These are phyloP conservation scores for Vitis hybrid DNA, from an alignment of 177 flowering plant species.

Conservation along the genomic window DNA sequence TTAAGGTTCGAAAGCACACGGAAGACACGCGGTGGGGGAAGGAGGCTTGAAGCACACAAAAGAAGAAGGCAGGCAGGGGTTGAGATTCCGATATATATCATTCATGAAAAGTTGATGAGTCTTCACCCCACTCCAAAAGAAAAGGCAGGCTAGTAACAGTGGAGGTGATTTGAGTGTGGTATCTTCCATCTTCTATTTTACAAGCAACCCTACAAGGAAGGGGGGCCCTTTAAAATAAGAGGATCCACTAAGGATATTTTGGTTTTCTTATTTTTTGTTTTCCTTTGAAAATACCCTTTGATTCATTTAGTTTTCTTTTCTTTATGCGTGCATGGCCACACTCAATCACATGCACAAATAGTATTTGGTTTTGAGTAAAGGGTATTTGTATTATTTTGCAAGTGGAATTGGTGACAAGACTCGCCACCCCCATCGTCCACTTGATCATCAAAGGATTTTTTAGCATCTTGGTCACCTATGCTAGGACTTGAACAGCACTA, in stretches of 20 bases:
- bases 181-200: conserved; percentile 17
- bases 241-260: conserved; percentile 26
- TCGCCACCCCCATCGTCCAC: background rate
- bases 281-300: conserved; percentile 12
- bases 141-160: conserved; percentile 6
- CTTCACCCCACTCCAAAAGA: background rate
- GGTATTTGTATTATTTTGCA: background rate
- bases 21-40: conserved; percentile 19
- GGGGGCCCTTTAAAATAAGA: conserved; percentile 1
- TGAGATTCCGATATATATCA: conserved; percentile 32
- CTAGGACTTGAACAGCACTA: no score
- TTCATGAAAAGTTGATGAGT: conserved; percentile 14
- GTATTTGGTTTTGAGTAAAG: background rate
- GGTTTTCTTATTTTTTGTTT: conserved; percentile 9
- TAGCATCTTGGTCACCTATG: background rate
- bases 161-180: conserved; percentile 11
- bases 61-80: conserved; percentile 9
- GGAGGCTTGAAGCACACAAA: conserved; percentile 35
- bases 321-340: background rate
- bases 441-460: conserved; percentile 9
- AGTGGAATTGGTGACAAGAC: conserved; percentile 3
- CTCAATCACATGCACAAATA: background rate
- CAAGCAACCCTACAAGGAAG: background rate
- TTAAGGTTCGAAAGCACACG: conserved; percentile 27
- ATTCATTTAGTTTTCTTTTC: conserved; percentile 17